Evolutionary conservation across 768 basidiomycete genomes (phyloP).

Genomic region (Boletus tylopilopsis): DNA sequence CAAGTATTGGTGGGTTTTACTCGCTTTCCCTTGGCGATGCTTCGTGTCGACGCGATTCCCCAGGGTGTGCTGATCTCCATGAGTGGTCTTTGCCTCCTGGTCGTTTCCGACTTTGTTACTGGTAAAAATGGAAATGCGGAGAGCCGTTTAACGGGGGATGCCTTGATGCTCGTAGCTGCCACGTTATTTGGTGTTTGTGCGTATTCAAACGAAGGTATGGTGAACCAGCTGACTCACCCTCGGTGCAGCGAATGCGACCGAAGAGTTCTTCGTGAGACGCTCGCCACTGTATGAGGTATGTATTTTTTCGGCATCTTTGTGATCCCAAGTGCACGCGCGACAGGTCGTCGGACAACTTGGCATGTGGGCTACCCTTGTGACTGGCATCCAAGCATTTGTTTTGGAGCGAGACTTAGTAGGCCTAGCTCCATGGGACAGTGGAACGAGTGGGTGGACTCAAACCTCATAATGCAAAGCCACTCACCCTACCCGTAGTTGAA

Average conservation of each 20-base stretch:
- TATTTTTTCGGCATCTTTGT: background rate
- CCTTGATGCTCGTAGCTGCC: slow-evolving; percentile 81
- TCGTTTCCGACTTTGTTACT: slow-evolving; percentile 72
- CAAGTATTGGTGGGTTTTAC: slow-evolving; percentile 57
- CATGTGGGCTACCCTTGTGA: slow-evolving; percentile 78
- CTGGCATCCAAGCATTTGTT: slow-evolving; percentile 67
- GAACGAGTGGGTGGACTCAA: slow-evolving; percentile 47
- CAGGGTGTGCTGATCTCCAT: slow-evolving; percentile 73
- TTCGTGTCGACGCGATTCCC: background rate
- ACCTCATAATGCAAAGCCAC: slow-evolving; percentile 31
- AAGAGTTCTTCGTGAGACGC: slow-evolving; percentile 81
- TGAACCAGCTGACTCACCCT: background rate
- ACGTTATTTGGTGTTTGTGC: slow-evolving; percentile 81
- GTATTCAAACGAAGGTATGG: slow-evolving; percentile 24
- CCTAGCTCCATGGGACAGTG: slow-evolving; percentile 64
- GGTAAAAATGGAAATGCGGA: slow-evolving; percentile 67
- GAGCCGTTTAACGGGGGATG: slow-evolving; percentile 68
- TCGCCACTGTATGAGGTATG: slow-evolving; percentile 73
- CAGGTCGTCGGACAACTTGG: slow-evolving; percentile 82
- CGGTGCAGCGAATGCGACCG: slow-evolving; percentile 72
- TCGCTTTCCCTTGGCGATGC: background rate
- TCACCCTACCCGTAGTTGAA: slow-evolving; percentile 39
- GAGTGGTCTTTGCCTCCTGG: slow-evolving; percentile 71
- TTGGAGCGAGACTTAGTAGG: slow-evolving; percentile 66
- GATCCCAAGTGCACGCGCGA: background rate